Evolutionary conservation across 306 rosid genomes (phyloP), one percentile per base, ranked within the genome.

Genomic region (Parietaria judaica): DNA sequence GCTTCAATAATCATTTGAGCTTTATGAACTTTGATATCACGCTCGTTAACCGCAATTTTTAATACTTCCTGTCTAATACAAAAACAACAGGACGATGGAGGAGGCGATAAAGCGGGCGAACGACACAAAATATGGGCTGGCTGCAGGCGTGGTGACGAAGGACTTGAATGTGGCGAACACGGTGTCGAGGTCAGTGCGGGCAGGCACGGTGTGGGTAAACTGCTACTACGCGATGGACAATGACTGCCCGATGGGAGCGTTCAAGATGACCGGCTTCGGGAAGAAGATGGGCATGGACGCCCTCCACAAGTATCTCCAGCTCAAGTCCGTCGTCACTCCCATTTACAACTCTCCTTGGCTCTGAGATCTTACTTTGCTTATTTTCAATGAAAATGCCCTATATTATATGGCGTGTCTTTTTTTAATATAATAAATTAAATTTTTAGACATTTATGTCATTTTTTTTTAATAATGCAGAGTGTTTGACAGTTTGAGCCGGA

Each of bases 101-200:
- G 98, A 92, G 37, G 98, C 76, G 15, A 88, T 86, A 6, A 70
- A 61, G 71, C 72, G 78, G 63, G 96, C 88, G 0, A 92, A 92
- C 78, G 80, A 82, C 31, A 85, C 86, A 0, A 92, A 14, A 56
- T 92, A 82, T 58, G 95, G 98, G 8, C 47, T 88, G 38, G 98
- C 96, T 37, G 96, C 98, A 3, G 96, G 98, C 0, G 79, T 92
- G 43, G 73, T 88, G 75, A 83, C 98, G 1, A 84, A 92, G 61
- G 75, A 66, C 71, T 37, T 92, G 14, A 84, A 92, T 15, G 79
- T 44, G 74, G 92, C 88, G 45, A 8, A 87, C 85, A 91, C 89
- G 0, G 86, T 91, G 8, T 87, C 97, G 16, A 83, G 97, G 62
- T 85, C 96, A 5, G 87, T 87, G 44, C 74, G 81, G 3, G 96